Base-by-base conservation (phyloP, 1,139 yeast species). In the Scheffersomyces quercinus region DNA sequence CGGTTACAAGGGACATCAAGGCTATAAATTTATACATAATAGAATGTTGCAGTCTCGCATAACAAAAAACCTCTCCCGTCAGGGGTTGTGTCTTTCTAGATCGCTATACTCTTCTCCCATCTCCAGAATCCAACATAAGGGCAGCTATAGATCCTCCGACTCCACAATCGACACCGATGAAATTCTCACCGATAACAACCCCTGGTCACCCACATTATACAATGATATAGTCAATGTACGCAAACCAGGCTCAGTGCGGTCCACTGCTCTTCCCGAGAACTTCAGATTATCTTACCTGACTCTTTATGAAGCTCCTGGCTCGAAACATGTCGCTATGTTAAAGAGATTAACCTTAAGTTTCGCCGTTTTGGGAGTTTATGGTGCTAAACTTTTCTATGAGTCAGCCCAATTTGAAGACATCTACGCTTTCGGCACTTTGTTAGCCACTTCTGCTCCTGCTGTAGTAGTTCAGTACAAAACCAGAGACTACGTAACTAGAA, bases 401-500 rank as follows among this genome's bases (percentile, higher is more conserved):
- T 78, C 87, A n/a, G 70, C 79, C 1, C 71, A 81, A 41, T 71
- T 83, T 40, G 82, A 84, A 36, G 80, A 77, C 15, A 63, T 75
- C 28, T 70, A 83, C 44, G 83, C 86, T 1, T 53, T 73, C 31
- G 54, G 73, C 4, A 67, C 78, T 13, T 57, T 75, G 1, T 48
- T 63, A 0, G 54, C 75, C 0, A 67, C 80, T 6, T 49, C 73
- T 7, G 39, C 72, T 1, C 88, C 88, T 0, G 75, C 75, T 2
- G 76, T 78, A 0, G 54, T 72, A 4, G 72, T 79, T 2, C 81
- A 82, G 45, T 82, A 73, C 56, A 72, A 82, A 44, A 81, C 89
- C 3, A 70, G 73, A 37, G 83, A 88, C 41, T 85, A 85, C 51
- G 95, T 88, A 26, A 73, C 88, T 1, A 69, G 90, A 51, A 81